Evolutionary conservation across 805 yeast species (phyloP).

Genomic region (Pichia heedii): DNA sequence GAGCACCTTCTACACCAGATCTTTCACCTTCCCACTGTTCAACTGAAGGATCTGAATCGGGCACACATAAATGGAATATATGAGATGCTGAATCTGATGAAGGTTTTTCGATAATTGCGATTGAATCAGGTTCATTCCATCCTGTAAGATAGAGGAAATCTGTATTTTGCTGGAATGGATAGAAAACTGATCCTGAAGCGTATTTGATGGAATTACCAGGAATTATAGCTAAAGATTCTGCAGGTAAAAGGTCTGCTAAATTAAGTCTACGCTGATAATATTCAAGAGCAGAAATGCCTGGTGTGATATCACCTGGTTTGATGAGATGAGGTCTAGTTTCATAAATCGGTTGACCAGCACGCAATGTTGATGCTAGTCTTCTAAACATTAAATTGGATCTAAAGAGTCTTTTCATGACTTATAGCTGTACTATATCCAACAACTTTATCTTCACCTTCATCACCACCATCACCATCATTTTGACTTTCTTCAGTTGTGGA

Average conservation of each 20-base stretch:
- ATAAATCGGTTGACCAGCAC: slow-evolving; percentile 74
- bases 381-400: background rate
- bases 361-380: slow-evolving; percentile 4
- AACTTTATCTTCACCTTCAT: no score
- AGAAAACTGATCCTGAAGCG: slow-evolving; percentile 86
- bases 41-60: slow-evolving; percentile 62
- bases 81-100: slow-evolving; percentile 33
- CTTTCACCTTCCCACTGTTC: slow-evolving; percentile 96
- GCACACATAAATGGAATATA: slow-evolving; percentile 72
- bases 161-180: slow-evolving; percentile 87
- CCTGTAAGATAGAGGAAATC: slow-evolving; percentile 84
- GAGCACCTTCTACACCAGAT: slow-evolving; percentile 78
- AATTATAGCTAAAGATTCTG: slow-evolving; percentile 60
- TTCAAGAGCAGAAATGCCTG: slow-evolving; percentile 79
- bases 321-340: slow-evolving; percentile 79
- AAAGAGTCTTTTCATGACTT: background rate
- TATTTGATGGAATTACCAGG: slow-evolving; percentile 65
- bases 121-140: slow-evolving; percentile 83
- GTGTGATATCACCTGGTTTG: slow-evolving; percentile 71
- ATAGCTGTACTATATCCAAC: no score
- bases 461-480: no score
- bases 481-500: no score
- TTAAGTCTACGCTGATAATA: slow-evolving; percentile 61
- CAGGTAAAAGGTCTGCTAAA: slow-evolving; percentile 51
- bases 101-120: slow-evolving; percentile 57